Evolutionary conservation across 1,139 yeast genomes (phyloP), one percentile per base, ranked within the genome.

Genomic region (Sugiyamaella japonica): DNA sequence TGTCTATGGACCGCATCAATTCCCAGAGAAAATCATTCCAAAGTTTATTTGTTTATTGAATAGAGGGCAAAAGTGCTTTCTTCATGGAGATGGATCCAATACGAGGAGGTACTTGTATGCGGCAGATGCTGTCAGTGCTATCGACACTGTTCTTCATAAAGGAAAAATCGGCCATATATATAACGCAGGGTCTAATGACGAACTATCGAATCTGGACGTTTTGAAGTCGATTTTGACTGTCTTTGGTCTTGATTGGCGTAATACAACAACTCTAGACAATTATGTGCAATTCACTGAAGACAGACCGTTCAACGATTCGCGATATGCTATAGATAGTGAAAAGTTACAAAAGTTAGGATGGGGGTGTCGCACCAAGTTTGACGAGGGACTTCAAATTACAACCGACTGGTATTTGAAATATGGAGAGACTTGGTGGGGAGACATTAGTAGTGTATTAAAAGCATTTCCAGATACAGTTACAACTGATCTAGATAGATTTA

Each of bases 1-100:
- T 60, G 77, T 82, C 4, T 82, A 78, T 63, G 86, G 86, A 0
- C 80, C 82, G 0, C 69, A 74, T 37, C 86, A 82, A 64, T 78
- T 74, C 59, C 84, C 83, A 0, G 86, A 82, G 55, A 82, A 82
- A 60, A 73, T 82, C 39, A 77, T 82, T 7, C 82, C 86, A 1
- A 69, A 68, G 55, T 73, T 73, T 54, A 66, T 71, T 17, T 58
- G 65, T 13, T 61, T 69, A 40, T 60, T 76, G 34, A 61, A 67
- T 12, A 56, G 62, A 1, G 66, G 66, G 0, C 57, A 66, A 34
- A 67, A 67, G 45, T 70, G 73, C 50, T 59, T 65, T 7, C 59
- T 74, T 7, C 86, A 82, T 59, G 86, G 86, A 0, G 68, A 71
- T 48, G 86, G 86, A 0, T 50, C 60, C 2, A 69, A 80, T 59